Conservation (phyloP, 2,329 filamentous ascomycete genomes). For the Pyricularia sp. region DNA sequence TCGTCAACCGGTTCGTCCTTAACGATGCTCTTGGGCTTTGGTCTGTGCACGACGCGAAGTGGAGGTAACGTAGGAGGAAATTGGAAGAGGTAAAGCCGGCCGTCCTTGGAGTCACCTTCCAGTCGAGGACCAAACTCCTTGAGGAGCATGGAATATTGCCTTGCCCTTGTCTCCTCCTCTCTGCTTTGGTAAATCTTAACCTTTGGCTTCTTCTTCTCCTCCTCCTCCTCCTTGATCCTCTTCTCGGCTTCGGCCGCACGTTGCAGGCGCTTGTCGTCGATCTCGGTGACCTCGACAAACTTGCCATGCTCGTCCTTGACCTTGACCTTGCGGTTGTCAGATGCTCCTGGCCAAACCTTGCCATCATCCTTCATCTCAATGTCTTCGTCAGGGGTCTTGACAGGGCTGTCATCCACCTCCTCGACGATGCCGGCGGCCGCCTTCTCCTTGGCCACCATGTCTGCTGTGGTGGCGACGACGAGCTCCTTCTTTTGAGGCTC, state of each 20-base stretch:
- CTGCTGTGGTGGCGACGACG: slow-evolving; percentile 45
- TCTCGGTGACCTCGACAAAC: slow-evolving; percentile 25
- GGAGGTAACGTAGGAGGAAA: slow-evolving; percentile 53
- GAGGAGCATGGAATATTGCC: slow-evolving; percentile 4
- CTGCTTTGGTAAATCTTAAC: slow-evolving; percentile 21
- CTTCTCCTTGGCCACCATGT: slow-evolving; percentile 45
- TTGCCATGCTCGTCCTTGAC: slow-evolving; percentile 35
- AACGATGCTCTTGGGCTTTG: slow-evolving; percentile 16
- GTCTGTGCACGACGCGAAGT: slow-evolving; percentile 19
- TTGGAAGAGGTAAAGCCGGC: slow-evolving; percentile 54
- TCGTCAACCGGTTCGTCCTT: slow-evolving; percentile 29
- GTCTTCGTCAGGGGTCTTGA: slow-evolving; percentile 8
- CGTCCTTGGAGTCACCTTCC: slow-evolving; percentile 25
- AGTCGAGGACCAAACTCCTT: slow-evolving; percentile 3
- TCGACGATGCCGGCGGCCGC: slow-evolving; percentile 28
- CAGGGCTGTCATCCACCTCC: slow-evolving; percentile 21
- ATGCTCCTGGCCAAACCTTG: slow-evolving; percentile 33
- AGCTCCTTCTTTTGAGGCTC: slow-evolving; percentile 45
- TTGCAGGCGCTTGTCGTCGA: slow-evolving; percentile 20
- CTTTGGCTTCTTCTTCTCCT: slow-evolving; percentile 15
- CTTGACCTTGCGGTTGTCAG: slow-evolving; percentile 18
- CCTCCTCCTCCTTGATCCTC: slow-evolving; percentile 10
- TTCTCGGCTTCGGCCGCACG: not conserved
- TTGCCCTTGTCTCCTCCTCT: slow-evolving; percentile 7
- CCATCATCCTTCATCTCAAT: slow-evolving; percentile 21